Base-by-base conservation (phyloP, 2,329 filamentous ascomycete species). In the Aspergillus versicolor region DNA sequence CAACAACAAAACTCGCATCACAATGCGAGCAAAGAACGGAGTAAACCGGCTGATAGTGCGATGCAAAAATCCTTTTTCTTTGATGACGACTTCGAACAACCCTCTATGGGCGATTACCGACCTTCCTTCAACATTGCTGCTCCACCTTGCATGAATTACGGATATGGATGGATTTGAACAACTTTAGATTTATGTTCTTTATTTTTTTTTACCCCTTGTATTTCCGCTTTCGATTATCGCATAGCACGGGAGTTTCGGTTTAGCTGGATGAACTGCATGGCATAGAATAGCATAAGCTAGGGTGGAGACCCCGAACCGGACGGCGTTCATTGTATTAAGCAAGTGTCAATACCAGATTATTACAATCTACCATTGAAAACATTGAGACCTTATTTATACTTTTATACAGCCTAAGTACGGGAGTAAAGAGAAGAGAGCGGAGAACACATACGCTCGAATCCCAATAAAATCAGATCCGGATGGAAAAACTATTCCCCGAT, bases 241-340 rank as follows among this genome's bases (percentile, higher is more conserved):
- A 74, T 73, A 72, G 70, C 70, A 53, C 63, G 69, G 70, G 70
- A 65, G 68, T 71, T 71, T 61, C 21, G 32, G n/a, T 24, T 55
- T 54, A 53, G 51, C 54, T 41, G 40, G 40, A 57, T 46, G 44
- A 54, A 60, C 46, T 59, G 61, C 58, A 63, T 66, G 47, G 52
- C 50, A 68, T 63, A 60, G 62, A 58, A 62, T 67, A 52, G 49
- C 50, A 68, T 63, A 11, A 59, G 57, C 62, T 56, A 58, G 60
- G 58, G 62, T 51, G 65, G 63, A 69, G 68, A 72, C 65, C 65
- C 61, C 59, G 59, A 58, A 44, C 47, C 21, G 40, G 52, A 41
- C 51, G 17, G 38, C 30, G 30, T 58, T 17, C 47, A 55, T 46
- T 54, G 27, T 30, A 11, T 30, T 30, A 30, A 30, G 9, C 27